phyloP scores from a whole-genome alignment of 2,329 filamentous ascomycete genomes.

The Alternaria dauci region DNA sequence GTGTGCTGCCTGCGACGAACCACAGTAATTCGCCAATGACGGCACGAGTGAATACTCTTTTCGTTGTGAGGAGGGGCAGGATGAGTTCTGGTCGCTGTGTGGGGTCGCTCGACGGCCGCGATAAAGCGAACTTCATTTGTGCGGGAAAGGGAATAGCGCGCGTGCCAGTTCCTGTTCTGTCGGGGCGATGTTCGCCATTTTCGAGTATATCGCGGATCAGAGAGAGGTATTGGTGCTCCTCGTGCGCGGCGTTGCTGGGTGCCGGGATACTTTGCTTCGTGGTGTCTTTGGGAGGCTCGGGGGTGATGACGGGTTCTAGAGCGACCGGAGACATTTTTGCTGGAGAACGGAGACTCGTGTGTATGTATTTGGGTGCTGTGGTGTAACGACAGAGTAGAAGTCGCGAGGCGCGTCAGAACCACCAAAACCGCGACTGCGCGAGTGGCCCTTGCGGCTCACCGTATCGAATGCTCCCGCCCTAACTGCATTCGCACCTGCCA shows the following conservation, averaged over 20 bases:
- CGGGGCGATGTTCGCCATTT: constrained; percentile 85
- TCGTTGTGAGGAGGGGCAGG: constrained; percentile 94
- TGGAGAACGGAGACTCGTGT: not conserved
- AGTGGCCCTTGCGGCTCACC: constrained; percentile 28
- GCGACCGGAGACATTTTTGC: constrained; percentile 40
- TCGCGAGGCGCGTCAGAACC: constrained; percentile 36
- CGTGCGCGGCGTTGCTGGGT: constrained; percentile 61
- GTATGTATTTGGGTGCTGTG: not conserved
- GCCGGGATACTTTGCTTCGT: constrained; percentile 25
- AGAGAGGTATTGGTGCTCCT: constrained; percentile 94
- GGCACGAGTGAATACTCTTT: constrained; percentile 91
- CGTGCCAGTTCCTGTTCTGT: constrained; percentile 93
- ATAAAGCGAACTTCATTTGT: constrained; percentile 86
- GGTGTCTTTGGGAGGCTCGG: constrained; percentile 29
- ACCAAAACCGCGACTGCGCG: constrained; percentile 44
- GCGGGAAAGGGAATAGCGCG: constrained; percentile 86
- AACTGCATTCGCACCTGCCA: constrained; percentile 34
- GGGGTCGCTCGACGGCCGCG: constrained; percentile 58
- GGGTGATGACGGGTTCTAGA: constrained; percentile 35
- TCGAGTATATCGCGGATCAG: constrained; percentile 85
- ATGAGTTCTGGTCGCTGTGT: constrained; percentile 63
- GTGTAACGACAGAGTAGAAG: not conserved
- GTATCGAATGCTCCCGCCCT: constrained; percentile 24
- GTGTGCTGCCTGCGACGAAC: constrained; percentile 89
- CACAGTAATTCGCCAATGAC: constrained; percentile 93